phyloP scores from a whole-genome alignment of 345 rosid species.

The Eucalyptus erythrocorys region DNA sequence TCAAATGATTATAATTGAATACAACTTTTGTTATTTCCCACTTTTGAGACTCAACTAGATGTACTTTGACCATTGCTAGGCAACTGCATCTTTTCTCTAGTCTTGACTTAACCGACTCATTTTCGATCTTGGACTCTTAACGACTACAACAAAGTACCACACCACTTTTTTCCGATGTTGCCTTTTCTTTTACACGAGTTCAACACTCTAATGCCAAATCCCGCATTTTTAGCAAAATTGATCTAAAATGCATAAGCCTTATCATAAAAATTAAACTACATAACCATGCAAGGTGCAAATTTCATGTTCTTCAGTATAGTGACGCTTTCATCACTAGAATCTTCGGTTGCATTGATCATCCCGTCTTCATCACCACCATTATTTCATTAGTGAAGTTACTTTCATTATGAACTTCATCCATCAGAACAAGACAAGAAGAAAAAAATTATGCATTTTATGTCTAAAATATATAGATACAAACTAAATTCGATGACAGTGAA shows the following conservation, averaged over 20 bases:
- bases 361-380: not conserved
- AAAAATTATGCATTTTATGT: not conserved
- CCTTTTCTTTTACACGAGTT: accelerated
- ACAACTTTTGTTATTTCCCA: not conserved
- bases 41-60: not conserved
- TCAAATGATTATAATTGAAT: too few relatives aligned
- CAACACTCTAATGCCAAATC: not conserved
- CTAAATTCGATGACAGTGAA: not conserved
- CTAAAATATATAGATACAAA: not conserved
- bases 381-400: not conserved
- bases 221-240: not conserved
- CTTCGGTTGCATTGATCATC: not conserved
- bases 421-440: not conserved
- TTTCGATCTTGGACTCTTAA: not conserved
- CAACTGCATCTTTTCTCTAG: not conserved
- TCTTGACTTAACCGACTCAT: not conserved
- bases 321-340: not conserved
- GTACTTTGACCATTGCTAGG: not conserved
- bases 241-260: not conserved
- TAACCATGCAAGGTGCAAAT: not conserved
- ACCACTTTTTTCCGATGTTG: not conserved
- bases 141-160: not conserved
- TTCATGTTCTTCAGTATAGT: not conserved
- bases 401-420: not conserved
- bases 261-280: not conserved